These are phyloP conservation scores for Trametes villosa DNA, from an alignment of 768 basidiomycete genomes.

Conservation along the genomic window DNA sequence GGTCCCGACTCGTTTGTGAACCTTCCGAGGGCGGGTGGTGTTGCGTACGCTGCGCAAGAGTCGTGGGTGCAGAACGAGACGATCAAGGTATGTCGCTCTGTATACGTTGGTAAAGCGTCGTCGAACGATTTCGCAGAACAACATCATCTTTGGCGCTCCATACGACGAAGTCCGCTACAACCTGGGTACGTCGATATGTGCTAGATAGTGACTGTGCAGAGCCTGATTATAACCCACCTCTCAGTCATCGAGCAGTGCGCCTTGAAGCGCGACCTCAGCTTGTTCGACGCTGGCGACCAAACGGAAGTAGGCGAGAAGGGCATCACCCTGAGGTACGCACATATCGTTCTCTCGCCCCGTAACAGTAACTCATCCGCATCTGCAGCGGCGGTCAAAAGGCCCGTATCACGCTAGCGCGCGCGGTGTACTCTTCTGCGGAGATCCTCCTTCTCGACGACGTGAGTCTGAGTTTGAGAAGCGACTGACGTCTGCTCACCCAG, in stretches of 20 bases:
- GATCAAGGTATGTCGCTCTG: conserved; percentile 32
- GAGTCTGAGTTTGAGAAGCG: conserved; percentile 29
- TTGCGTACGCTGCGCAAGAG: conserved; percentile 54
- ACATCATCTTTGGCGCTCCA: conserved; percentile 33
- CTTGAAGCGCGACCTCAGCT: conserved; percentile 48
- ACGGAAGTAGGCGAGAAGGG: conserved; percentile 68
- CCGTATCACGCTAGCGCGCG: conserved; percentile 45
- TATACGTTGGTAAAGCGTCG: background rate
- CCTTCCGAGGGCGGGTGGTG: conserved; percentile 48
- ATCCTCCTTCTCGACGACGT: conserved; percentile 47
- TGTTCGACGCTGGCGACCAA: conserved; percentile 53
- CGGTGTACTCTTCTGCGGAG: conserved; percentile 43
- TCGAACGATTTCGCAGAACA: conserved; percentile 17
- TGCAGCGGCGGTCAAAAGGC: conserved; percentile 54
- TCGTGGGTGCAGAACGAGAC: conserved; percentile 54
- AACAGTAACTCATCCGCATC: background rate
- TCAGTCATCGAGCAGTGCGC: conserved; percentile 45
- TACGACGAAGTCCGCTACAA: conserved; percentile 34
- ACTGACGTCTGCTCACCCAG: background rate
- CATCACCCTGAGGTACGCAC: conserved; percentile 42
- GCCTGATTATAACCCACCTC: background rate
- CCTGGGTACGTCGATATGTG: conserved; percentile 17
- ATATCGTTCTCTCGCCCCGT: background rate
- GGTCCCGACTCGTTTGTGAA: conserved; percentile 44
- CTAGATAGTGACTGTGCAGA: background rate